These are phyloP conservation scores for Syzygium oleosum DNA, from an alignment of 345 rosid species.

Conservation along the genomic window DNA sequence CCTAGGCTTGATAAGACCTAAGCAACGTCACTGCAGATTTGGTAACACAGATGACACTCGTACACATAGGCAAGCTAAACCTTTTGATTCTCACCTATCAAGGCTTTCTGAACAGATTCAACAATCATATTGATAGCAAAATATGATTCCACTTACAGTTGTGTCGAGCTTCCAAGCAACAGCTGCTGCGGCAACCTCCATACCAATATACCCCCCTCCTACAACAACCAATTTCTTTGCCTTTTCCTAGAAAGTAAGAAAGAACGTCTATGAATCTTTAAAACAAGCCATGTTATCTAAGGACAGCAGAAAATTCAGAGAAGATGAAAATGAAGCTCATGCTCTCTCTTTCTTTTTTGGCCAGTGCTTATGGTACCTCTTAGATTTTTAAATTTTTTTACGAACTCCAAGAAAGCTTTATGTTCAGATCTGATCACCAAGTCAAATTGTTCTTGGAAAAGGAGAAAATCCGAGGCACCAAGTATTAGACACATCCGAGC, in stretches of 20 bases:
- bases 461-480: neutral
- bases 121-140: neutral
- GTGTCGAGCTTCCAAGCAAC: slow-evolving; percentile 95
- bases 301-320: neutral
- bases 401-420: neutral
- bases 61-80: neutral
- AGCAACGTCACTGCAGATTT: neutral
- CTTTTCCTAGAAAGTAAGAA: slow-evolving; percentile 41
- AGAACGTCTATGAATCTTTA: neutral
- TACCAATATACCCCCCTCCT: slow-evolving; percentile 98
- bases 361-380: neutral
- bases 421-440: neutral
- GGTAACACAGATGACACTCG: neutral
- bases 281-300: neutral
- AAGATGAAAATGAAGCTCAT: neutral
- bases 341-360: neutral
- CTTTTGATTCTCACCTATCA: neutral
- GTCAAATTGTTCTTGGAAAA: neutral
- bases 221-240: slow-evolving; percentile 72
- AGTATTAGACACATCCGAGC: neutral
- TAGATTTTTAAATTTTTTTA: neutral
- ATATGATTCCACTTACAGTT: slow-evolving; percentile 30
- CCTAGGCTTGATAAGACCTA: neutral
- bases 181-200: slow-evolving; percentile 99
- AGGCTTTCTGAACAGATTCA: neutral